phyloP scores from a whole-genome alignment of 1,284 basidiomycete genomes.

The Erythrobasidium hasegawianum region DNA sequence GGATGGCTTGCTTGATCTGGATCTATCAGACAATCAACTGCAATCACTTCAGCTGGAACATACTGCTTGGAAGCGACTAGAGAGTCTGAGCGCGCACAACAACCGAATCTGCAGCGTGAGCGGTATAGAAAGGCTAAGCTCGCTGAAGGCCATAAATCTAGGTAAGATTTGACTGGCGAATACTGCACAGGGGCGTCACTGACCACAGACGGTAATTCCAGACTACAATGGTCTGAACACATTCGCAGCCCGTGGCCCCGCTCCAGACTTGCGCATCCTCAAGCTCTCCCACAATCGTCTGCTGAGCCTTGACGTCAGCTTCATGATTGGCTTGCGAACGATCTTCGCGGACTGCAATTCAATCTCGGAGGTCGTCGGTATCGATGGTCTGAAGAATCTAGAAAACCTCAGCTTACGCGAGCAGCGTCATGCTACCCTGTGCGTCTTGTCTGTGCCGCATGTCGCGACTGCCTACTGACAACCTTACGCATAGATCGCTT shows the following conservation, averaged over 20 bases:
- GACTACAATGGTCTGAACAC: conserved; percentile 65
- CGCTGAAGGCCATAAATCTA: conserved; percentile 68
- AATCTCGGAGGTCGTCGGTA: conserved; percentile 54
- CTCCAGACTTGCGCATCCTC: conserved; percentile 74
- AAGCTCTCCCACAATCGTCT: conserved; percentile 80
- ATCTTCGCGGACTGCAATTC: conserved; percentile 83
- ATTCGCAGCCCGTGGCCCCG: conserved; percentile 46
- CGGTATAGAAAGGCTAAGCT: conserved; percentile 62
- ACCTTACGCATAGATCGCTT: conserved; percentile 44
- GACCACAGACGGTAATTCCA: conserved; percentile 48
- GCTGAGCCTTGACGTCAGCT: conserved; percentile 62
- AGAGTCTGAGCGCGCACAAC: conserved; percentile 74
- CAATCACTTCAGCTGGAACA: conserved; percentile 60
- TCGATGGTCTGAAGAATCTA: conserved; percentile 62
- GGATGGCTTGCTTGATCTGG: conserved; percentile 76
- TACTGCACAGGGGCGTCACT: not conserved
- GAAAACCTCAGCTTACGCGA: conserved; percentile 89
- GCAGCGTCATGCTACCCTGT: conserved; percentile 71
- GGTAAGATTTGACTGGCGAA: conserved; percentile 61
- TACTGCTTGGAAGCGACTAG: conserved; percentile 73
- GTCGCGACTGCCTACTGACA: not conserved
- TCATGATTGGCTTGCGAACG: conserved; percentile 72
- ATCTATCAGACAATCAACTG: conserved; percentile 72
- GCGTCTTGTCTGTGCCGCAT: conserved; percentile 52
- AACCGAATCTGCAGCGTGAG: conserved; percentile 65